Evolutionary conservation across 768 basidiomycete genomes (phyloP), one percentile per base, ranked within the genome.

Genomic region (Phanerochaete sordida): DNA sequence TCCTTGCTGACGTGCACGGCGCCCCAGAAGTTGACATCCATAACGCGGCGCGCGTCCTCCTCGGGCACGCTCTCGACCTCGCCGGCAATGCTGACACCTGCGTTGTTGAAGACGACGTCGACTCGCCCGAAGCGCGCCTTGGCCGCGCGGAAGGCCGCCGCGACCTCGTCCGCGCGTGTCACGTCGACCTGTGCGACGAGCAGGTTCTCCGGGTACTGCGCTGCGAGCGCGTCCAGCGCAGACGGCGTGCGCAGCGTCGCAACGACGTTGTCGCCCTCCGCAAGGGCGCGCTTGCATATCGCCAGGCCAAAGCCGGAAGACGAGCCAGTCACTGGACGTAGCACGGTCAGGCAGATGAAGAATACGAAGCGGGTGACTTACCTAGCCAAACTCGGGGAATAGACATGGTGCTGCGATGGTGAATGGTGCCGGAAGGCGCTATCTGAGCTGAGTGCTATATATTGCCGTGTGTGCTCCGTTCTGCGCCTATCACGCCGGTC

Each of bases 91-190:
- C 60, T 66, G 43, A 61, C 64, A 43, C 62, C 70, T 61, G 80
- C 80, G 60, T 81, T 82, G 63, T 76, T 80, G 62, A 77, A 73
- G 3, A 81, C 79, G 48, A 81, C 66, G 56, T 82, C 81, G 15
- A 81, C 62, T 27, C 76, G 69, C 3, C 78, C 79, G 65, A 80
- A 81, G 11, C 62, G 63, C 30, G 70, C 65, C 44, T 73, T 60
- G 0, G 73, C 72, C 44, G 62, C 60, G 13, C 61, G 63, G 60
- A 81, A 81, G 0, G 73, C 77, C 33, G 6, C 33, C 33, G 33
- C 33, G 13, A 35, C 33, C 33, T 13, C 7, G 6, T 35, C 33
- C 33, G 33, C 33, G n/a, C n/a, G n/a, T n/a, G n/a, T n/a, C n/a
- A n/a, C n/a, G n/a, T n/a, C n/a, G n/a, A n/a, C n/a, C n/a, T n/a